phyloP scores from a whole-genome alignment of 306 rosid genomes.

The Vigna mungo region DNA sequence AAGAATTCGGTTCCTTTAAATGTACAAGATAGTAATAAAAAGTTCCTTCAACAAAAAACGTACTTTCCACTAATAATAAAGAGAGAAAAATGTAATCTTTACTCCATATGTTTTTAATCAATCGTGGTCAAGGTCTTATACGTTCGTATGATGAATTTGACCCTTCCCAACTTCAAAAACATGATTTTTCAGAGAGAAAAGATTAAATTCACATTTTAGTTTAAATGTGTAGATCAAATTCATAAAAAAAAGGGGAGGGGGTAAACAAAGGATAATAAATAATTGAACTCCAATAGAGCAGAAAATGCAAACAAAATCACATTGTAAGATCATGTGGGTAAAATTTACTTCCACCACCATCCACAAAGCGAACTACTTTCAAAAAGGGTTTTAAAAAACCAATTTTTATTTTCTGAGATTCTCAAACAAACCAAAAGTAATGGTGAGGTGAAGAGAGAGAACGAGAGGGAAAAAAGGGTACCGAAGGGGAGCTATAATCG shows the following conservation, averaged over 20 bases:
- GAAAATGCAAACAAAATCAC: constrained; percentile 29
- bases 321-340: not conserved
- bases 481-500: constrained; percentile 31
- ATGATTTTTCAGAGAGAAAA: not conserved
- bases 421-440: not conserved
- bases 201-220: not conserved
- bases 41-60: not conserved
- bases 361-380: constrained; percentile 1
- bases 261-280: not conserved
- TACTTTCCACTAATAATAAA: not conserved
- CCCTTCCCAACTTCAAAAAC: not conserved
- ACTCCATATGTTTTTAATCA: not conserved
- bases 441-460: not conserved
- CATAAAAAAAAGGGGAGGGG: not conserved
- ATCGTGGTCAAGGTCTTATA: no score
- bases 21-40: not conserved
- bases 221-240: not conserved
- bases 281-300: constrained; percentile 12
- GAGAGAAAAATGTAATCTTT: not conserved
- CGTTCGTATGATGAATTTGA: not conserved
- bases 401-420: constrained; percentile 8
- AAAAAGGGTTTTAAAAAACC: not conserved
- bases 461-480: constrained; percentile 27
- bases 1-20: not conserved
- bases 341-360: not conserved